Conservation (phyloP, 177 flowering plant genomes). For the Vitis hybrid region DNA sequence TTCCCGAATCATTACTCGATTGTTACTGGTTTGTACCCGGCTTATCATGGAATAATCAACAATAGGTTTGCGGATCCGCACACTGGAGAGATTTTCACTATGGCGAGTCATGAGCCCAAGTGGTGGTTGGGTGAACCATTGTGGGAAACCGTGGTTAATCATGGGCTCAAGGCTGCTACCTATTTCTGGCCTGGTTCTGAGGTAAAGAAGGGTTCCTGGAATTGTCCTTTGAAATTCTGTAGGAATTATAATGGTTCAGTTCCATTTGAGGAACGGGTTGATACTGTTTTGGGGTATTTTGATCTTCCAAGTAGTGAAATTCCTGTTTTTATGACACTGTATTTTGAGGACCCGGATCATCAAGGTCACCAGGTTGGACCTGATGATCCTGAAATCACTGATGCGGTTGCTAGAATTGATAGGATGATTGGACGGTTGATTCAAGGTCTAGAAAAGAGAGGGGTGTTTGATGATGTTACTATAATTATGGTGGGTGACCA, state of each 20-base stretch:
- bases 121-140: conserved; percentile 99
- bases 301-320: conserved; percentile 66
- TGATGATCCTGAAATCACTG: conserved; percentile 82
- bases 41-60: conserved; percentile 80
- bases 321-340: conserved; percentile 83
- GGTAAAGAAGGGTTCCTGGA: conserved; percentile 80
- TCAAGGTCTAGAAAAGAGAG: conserved; percentile 71
- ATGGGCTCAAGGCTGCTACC: conserved; percentile 77
- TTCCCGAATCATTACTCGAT: conserved; percentile 98
- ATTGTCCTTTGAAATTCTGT: conserved; percentile 65
- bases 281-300: conserved; percentile 69
- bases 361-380: conserved; percentile 96
- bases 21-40: conserved; percentile 89
- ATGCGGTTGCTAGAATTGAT: conserved; percentile 79
- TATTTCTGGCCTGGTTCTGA: conserved; percentile 98
- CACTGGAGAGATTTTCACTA: conserved; percentile 57
- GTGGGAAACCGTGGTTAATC: conserved; percentile 80
- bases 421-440: conserved; percentile 80
- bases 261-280: conserved; percentile 84
- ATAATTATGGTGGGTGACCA: conserved; percentile 93
- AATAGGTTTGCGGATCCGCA: conserved; percentile 69
- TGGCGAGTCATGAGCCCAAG: conserved; percentile 75
- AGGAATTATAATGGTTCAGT: conserved; percentile 67
- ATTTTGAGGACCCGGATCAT: conserved; percentile 94
- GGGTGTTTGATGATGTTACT: conserved; percentile 82